These are phyloP conservation scores for Cyclostephanos invisitatus DNA, from an alignment of 108 stramenopile species.

Conservation along the genomic window DNA sequence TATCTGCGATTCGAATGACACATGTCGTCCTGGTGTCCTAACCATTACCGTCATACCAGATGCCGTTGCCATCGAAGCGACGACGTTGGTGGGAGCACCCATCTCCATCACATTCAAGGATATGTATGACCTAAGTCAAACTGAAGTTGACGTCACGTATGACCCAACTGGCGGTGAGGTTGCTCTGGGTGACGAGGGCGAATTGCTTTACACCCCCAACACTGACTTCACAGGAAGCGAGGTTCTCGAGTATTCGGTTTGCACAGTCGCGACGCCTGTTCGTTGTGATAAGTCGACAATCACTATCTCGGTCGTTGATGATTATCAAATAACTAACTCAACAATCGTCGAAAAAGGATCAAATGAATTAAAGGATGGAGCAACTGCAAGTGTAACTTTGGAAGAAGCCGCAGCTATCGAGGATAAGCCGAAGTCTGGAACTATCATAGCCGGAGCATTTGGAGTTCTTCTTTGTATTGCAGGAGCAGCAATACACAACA, in stretches of 20 bases:
- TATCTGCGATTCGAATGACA: neutral
- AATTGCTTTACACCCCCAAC: slow-evolving; percentile 20
- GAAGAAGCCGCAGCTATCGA: neutral
- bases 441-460: neutral
- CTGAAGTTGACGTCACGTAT: slow-evolving; percentile 1
- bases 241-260: slow-evolving; percentile 19
- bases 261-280: neutral
- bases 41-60: neutral
- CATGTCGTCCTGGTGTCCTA: neutral
- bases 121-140: slow-evolving; percentile 3
- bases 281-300: slow-evolving; percentile 16
- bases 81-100: neutral
- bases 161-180: slow-evolving; percentile 9
- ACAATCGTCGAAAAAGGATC: neutral
- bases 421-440: neutral
- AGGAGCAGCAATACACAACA: slow-evolving; percentile 1
- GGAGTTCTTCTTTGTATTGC: slow-evolving; percentile 3
- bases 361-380: neutral
- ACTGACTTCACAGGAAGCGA: slow-evolving; percentile 18
- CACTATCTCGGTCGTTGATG: slow-evolving; percentile 8
- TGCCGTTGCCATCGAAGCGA: slow-evolving; percentile 1
- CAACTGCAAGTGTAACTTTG: neutral
- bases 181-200: neutral
- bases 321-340: neutral
- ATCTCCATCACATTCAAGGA: slow-evolving; percentile 4